phyloP scores from a whole-genome alignment of 495 filamentous ascomycete species.

The Trichoderma gamsii region DNA sequence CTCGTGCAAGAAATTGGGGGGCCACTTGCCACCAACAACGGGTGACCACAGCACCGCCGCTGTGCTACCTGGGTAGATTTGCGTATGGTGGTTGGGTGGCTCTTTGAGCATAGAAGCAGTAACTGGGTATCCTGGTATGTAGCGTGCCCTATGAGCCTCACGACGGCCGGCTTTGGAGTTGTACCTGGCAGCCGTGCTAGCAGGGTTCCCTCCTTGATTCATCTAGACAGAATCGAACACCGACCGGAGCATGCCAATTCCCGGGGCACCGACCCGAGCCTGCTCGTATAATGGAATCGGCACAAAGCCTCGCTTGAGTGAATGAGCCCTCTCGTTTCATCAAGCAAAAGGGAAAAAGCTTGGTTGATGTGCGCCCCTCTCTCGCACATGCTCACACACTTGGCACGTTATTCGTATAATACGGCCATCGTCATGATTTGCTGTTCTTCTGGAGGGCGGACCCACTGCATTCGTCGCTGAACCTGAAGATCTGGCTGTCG shows the following conservation, averaged over 20 bases:
- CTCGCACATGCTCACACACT: neutral
- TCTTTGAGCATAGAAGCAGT: no score
- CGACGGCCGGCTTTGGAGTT: no score
- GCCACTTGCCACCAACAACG: no score
- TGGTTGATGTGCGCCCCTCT: neutral
- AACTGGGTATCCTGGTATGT: no score
- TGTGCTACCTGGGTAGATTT: no score
- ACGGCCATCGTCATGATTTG: neutral
- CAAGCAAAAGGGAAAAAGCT: conserved; percentile 1
- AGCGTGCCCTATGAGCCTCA: no score
- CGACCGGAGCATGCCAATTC: neutral
- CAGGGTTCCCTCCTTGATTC: neutral
- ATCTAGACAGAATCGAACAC: neutral
- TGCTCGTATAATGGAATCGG: neutral
- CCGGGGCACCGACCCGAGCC: neutral
- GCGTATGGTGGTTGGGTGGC: no score
- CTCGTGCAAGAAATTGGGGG: neutral
- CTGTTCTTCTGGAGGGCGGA: neutral
- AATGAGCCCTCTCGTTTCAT: conserved; percentile 4
- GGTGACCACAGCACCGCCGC: no score
- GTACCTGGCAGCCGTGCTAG: neutral
- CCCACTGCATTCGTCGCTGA: conserved; percentile 8
- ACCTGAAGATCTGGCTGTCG: conserved; percentile 11
- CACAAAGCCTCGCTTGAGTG: neutral
- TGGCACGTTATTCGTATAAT: neutral